phyloP scores from a whole-genome alignment of 2,329 filamentous ascomycete genomes.

The Sporothrix protearum region DNA sequence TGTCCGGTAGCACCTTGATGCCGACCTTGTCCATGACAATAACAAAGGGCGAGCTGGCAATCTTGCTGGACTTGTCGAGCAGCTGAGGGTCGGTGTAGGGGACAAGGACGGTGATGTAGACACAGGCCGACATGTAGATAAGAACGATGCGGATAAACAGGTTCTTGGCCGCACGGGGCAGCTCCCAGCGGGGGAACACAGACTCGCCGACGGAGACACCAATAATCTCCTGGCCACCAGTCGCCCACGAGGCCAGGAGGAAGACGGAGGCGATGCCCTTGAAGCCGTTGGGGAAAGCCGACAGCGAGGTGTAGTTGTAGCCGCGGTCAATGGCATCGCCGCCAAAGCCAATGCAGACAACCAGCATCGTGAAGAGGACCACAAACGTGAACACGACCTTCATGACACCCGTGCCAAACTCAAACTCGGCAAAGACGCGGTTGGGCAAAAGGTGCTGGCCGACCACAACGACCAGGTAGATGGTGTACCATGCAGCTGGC shows the following conservation, averaged over 20 bases:
- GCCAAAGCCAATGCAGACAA: conserved; percentile 24
- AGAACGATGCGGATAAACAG: conserved; percentile 27
- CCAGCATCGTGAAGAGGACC: conserved; percentile 26
- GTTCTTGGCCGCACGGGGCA: conserved; percentile 26
- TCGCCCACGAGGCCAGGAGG: conserved; percentile 72
- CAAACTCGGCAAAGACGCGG: conserved; percentile 43
- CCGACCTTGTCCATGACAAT: conserved; percentile 37
- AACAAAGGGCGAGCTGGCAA: conserved; percentile 42
- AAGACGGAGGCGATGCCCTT: conserved; percentile 73
- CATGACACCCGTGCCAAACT: conserved; percentile 31
- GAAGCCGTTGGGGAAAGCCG: conserved; percentile 58
- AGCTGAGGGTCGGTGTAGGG: conserved; percentile 24
- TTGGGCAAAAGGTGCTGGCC: conserved; percentile 44
- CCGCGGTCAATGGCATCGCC: conserved; percentile 26
- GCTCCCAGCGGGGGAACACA: conserved; percentile 27
- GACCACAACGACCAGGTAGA: conserved; percentile 30
- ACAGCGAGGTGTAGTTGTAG: conserved; percentile 25
- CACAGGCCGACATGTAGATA: conserved; percentile 26
- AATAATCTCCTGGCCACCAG: conserved; percentile 57
- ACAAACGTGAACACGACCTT: conserved; percentile 29
- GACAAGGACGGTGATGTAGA: conserved; percentile 25
- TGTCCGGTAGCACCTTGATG: conserved; percentile 54
- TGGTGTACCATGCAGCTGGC: conserved; percentile 45
- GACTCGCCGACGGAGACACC: conserved; percentile 49
- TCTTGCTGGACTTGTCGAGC: conserved; percentile 22